Conservation (phyloP, 2,329 filamentous ascomycete genomes). For the Camillea tinctor region DNA sequence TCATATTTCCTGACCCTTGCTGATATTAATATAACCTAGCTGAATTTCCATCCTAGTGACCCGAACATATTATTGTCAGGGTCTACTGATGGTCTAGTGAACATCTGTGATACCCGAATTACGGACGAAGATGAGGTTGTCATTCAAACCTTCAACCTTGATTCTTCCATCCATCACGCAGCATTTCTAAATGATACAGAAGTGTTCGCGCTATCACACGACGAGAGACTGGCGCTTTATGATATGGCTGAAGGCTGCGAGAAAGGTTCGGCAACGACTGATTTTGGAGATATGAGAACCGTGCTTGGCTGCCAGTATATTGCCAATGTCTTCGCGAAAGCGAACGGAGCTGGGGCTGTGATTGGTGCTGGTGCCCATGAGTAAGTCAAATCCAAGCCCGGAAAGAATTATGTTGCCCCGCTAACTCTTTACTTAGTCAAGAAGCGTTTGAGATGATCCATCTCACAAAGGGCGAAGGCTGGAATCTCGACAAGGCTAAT, state of each 20-base stretch:
- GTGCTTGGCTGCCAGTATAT: slow-evolving; percentile 72
- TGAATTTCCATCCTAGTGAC: slow-evolving; percentile 60
- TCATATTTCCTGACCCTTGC: neutral
- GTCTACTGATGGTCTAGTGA: slow-evolving; percentile 77
- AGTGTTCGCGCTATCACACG: slow-evolving; percentile 72
- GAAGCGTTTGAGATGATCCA: slow-evolving; percentile 61
- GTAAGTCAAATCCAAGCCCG: slow-evolving; percentile 42
- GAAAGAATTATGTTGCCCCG: neutral
- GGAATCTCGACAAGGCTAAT: slow-evolving; percentile 54
- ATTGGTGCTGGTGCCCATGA: slow-evolving; percentile 67
- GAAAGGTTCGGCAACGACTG: slow-evolving; percentile 52
- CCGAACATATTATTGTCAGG: slow-evolving; percentile 68
- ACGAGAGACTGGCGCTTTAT: slow-evolving; percentile 75
- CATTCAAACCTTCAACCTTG: slow-evolving; percentile 75
- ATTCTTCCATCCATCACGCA: slow-evolving; percentile 71
- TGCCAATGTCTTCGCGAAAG: slow-evolving; percentile 62
- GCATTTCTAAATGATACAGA: slow-evolving; percentile 66
- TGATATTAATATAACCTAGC: slow-evolving; percentile 39
- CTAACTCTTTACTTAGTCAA: slow-evolving; percentile 37
- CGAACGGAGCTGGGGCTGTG: slow-evolving; percentile 56
- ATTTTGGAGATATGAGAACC: slow-evolving; percentile 69
- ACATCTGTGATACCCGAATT: slow-evolving; percentile 70
- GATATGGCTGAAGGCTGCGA: slow-evolving; percentile 63
- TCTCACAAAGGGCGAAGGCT: slow-evolving; percentile 50
- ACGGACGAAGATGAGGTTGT: slow-evolving; percentile 75